Conservation (phyloP, 208 protist species). For the Trypanosoma boissoni region DNA sequence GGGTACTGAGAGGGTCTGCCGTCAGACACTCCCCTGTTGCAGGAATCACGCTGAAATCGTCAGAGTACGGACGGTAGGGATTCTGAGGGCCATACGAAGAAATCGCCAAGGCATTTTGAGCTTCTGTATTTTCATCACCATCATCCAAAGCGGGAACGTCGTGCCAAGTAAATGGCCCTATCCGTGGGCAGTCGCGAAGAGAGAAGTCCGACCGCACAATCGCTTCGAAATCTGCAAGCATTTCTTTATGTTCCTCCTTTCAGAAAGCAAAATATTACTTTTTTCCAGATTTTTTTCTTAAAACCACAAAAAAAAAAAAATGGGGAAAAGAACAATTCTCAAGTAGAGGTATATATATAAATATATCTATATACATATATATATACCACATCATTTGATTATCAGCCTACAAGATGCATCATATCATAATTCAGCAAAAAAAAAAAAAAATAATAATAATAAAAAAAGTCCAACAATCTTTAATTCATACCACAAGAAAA, state of each 20-base stretch:
- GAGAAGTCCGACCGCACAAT: slow-evolving; percentile 73
- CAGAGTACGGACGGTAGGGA: slow-evolving; percentile 3
- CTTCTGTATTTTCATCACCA: slow-evolving; percentile 22
- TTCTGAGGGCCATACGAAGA: slow-evolving; percentile 29
- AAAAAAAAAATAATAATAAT: slow-evolving; percentile 16
- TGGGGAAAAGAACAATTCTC: too few relatives aligned
- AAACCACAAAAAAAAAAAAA: slow-evolving; percentile 1
- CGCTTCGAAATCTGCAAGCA: slow-evolving; percentile 69
- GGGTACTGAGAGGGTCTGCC: slow-evolving; percentile 72
- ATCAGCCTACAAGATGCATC: background rate
- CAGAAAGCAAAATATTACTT: slow-evolving; percentile 19
- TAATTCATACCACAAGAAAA: too few relatives aligned
- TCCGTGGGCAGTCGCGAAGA: slow-evolving; percentile 67
- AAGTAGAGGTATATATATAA: too few relatives aligned
- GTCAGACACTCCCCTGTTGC: slow-evolving; percentile 62
- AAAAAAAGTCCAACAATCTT: slow-evolving; percentile 22
- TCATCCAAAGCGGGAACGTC: slow-evolving; percentile 35
- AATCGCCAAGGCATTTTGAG: slow-evolving; percentile 20
- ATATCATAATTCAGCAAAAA: background rate
- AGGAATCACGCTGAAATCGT: slow-evolving; percentile 34
- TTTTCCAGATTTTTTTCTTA: slow-evolving; percentile 18
- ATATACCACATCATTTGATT: background rate
- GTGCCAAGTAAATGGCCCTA: slow-evolving; percentile 86
- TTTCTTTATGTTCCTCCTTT: slow-evolving; percentile 20
- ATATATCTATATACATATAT: slow-evolving; percentile 17